These are phyloP conservation scores for Elsinoe arachidis DNA, from an alignment of 2,329 filamentous ascomycete species.

Conservation along the genomic window DNA sequence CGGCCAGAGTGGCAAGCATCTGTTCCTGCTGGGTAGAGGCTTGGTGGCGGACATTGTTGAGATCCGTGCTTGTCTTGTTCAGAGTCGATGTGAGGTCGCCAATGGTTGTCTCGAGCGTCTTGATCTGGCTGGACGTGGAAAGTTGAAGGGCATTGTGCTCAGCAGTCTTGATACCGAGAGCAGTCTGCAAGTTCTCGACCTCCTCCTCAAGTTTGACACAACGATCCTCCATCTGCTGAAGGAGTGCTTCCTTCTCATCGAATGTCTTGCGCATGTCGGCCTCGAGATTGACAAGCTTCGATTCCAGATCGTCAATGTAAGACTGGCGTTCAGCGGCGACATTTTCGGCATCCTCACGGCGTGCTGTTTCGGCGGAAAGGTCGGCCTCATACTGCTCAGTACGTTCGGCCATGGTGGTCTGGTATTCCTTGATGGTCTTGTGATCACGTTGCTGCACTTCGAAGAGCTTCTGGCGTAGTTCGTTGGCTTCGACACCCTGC, in stretches of 20 bases:
- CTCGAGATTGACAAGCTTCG: slow-evolving; percentile 28
- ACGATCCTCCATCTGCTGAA: slow-evolving; percentile 5
- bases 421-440: slow-evolving; percentile 30
- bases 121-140: background rate
- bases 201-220: slow-evolving; percentile 3
- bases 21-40: slow-evolving; percentile 1
- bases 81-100: slow-evolving; percentile 6
- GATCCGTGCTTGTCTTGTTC: background rate
- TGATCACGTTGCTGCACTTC: slow-evolving; percentile 37
- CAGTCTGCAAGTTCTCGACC: background rate
- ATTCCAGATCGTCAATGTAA: slow-evolving; percentile 29
- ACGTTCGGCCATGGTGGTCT: slow-evolving; percentile 30
- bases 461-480: slow-evolving; percentile 41
- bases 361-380: slow-evolving; percentile 31
- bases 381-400: slow-evolving; percentile 32
- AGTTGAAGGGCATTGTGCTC: background rate
- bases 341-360: slow-evolving; percentile 32
- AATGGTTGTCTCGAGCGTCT: background rate
- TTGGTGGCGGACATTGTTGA: background rate
- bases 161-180: slow-evolving; percentile 20
- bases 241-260: slow-evolving; percentile 22
- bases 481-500: slow-evolving; percentile 38
- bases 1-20: slow-evolving; percentile 19
- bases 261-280: slow-evolving; percentile 21
- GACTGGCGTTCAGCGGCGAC: slow-evolving; percentile 27